Percentiles rank a stretch among this genome's conserved stretches.
phyloP scores from a whole-genome alignment of 2,329 filamentous ascomycete genomes.

The Beauveria sp. region DNA sequence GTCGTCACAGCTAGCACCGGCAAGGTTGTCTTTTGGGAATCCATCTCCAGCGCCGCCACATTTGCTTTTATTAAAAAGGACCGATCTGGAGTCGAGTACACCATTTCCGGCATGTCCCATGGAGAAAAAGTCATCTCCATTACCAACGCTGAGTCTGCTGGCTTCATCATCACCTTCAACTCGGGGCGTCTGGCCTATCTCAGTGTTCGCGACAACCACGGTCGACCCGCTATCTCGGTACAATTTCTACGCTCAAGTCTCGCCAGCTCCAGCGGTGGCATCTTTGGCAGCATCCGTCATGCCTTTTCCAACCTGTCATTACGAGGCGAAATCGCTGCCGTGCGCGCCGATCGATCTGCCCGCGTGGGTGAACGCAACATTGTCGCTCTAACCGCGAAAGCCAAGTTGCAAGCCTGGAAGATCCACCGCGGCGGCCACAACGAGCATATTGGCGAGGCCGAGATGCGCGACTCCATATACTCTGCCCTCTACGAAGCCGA shows the following conservation, averaged over 20 bases:
- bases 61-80: conserved; percentile 77
- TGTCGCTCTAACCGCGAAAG: conserved; percentile 69
- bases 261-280: conserved; percentile 50
- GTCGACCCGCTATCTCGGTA: conserved; percentile 70
- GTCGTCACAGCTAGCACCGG: conserved; percentile 78
- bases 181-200: conserved; percentile 82
- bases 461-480: conserved; percentile 59
- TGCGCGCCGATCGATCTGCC: conserved; percentile 63
- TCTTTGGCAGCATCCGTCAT: conserved; percentile 75
- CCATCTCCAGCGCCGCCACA: conserved; percentile 79
- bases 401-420: conserved; percentile 77
- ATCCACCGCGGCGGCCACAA: conserved; percentile 82
- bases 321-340: conserved; percentile 72
- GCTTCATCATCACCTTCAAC: conserved; percentile 78
- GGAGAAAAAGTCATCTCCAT: conserved; percentile 73
- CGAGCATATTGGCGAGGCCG: conserved; percentile 62
- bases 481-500: conserved; percentile 51
- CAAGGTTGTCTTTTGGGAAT: conserved; percentile 91
- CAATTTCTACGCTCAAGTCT: conserved; percentile 64
- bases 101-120: conserved; percentile 65
- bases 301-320: conserved; percentile 63
- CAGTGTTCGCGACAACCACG: conserved; percentile 77
- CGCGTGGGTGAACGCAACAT: conserved; percentile 79
- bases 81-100: conserved; percentile 69
- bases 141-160: conserved; percentile 74